Conservation (phyloP, 148 eudicot species). For the Silene conica region DNA sequence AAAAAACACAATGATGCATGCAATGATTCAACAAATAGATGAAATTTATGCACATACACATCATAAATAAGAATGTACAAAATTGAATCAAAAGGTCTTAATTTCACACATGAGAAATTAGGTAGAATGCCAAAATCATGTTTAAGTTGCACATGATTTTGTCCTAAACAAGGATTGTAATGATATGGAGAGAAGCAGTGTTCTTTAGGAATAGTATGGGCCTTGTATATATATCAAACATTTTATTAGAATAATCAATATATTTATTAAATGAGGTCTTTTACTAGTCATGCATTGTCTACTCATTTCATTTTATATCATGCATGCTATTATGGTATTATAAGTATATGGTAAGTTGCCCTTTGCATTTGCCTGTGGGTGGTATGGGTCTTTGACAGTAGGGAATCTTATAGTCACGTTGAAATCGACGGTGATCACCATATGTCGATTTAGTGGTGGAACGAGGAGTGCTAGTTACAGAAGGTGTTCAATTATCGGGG, state of each 20-base stretch:
- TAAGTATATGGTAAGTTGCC: not conserved
- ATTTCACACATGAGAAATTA: slow-evolving; percentile 9
- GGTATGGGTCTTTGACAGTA: slow-evolving; percentile 6
- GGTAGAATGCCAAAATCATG: slow-evolving; percentile 8
- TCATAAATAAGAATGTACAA: not conserved
- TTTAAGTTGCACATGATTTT: slow-evolving; percentile 11
- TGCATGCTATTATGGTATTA: not conserved
- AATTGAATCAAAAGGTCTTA: not conserved
- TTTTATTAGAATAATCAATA: not conserved
- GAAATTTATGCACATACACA: not conserved
- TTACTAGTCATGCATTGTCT: slow-evolving; percentile 8
- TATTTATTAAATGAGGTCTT: not conserved
- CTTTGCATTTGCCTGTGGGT: not conserved
- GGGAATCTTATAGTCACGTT: not conserved
- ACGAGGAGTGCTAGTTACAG: not conserved
- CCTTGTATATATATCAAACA: not conserved
- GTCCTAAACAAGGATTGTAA: slow-evolving; percentile 1
- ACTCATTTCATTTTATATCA: not conserved
- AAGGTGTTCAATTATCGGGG: no score
- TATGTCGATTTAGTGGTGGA: not conserved
- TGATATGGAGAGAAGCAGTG: not conserved
- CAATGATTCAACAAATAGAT: not conserved
- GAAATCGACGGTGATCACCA: not conserved
- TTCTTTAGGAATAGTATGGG: not conserved
- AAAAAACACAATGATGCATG: not conserved